Evolutionary conservation across 768 basidiomycete genomes (phyloP).

Genomic region (Amyloporia xantha): DNA sequence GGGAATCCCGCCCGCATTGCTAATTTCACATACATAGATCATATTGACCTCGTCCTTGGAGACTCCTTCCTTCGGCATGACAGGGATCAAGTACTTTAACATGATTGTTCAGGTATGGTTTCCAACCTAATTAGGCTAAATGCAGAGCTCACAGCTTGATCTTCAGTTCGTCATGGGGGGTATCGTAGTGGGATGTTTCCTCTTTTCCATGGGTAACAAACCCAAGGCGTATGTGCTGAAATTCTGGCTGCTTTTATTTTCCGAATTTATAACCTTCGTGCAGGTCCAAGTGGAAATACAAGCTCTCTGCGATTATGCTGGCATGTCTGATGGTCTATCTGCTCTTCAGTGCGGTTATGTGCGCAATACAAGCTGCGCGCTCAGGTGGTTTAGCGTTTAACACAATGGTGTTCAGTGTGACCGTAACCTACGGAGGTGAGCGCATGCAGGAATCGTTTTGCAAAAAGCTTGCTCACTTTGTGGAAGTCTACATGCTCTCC

Average conservation of each 20-base stretch:
- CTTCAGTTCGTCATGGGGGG: slow-evolving; percentile 84
- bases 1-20: slow-evolving; percentile 1
- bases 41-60: slow-evolving; percentile 88
- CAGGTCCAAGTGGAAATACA: slow-evolving; percentile 84
- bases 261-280: no score
- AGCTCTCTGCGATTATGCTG: slow-evolving; percentile 64
- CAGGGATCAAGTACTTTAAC: slow-evolving; percentile 66
- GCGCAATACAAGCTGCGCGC: slow-evolving; percentile 62
- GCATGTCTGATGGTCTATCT: slow-evolving; percentile 80
- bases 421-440: slow-evolving; percentile 79
- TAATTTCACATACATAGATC: slow-evolving; percentile 37
- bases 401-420: slow-evolving; percentile 77
- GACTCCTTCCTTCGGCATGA: slow-evolving; percentile 56
- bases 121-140: no score
- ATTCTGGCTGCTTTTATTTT: neutral
- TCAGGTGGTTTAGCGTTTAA: slow-evolving; percentile 63
- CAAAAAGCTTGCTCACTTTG: slow-evolving; percentile 2
- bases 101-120: slow-evolving; percentile 59
- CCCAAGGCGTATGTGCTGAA: slow-evolving; percentile 59
- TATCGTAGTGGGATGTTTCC: slow-evolving; percentile 81
- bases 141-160: no score
- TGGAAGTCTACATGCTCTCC: slow-evolving; percentile 12
- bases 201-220: slow-evolving; percentile 95
- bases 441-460: slow-evolving; percentile 3
- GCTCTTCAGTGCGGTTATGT: slow-evolving; percentile 74